These are phyloP conservation scores for Malassezia psittaci DNA, from an alignment of 1,284 basidiomycete genomes.

Conservation along the genomic window DNA sequence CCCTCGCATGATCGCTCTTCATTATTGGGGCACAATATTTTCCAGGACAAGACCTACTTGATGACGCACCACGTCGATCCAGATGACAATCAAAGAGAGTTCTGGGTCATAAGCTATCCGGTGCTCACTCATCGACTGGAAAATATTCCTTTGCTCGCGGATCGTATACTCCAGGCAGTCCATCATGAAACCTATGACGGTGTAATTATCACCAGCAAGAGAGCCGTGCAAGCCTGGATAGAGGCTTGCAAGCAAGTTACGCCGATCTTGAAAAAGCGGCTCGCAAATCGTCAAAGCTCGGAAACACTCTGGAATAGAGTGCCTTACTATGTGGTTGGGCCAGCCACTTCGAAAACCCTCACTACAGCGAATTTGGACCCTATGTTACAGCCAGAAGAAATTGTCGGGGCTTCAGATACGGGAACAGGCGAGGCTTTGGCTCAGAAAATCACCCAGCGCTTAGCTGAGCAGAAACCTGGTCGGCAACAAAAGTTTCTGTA, in stretches of 20 bases:
- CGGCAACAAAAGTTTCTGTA: conserved; percentile 23
- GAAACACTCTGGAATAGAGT: conserved; percentile 23
- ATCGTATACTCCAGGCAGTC: conserved; percentile 16
- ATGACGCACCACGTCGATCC: conserved; percentile 41
- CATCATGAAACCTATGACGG: conserved; percentile 20
- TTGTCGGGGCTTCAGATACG: conserved; percentile 31
- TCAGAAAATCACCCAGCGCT: conserved; percentile 20
- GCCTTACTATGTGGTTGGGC: conserved; percentile 44
- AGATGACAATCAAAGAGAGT: conserved; percentile 24
- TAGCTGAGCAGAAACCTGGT: not conserved
- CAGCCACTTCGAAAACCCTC: conserved; percentile 31
- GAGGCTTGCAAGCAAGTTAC: conserved; percentile 25
- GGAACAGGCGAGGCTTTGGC: conserved; percentile 36
- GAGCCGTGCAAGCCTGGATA: conserved; percentile 39
- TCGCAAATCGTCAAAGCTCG: not conserved
- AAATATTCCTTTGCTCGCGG: conserved; percentile 23
- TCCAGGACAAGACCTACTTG: conserved; percentile 23
- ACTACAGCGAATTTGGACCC: conserved; percentile 21
- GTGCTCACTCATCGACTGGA: conserved; percentile 28
- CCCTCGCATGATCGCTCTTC: not conserved
- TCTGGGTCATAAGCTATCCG: conserved; percentile 33
- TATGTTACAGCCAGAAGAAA: conserved; percentile 23
- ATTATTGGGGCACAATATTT: not conserved
- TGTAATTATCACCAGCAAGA: conserved; percentile 36
- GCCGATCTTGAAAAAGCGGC: conserved; percentile 11